These are phyloP conservation scores for Amanita molliuscula DNA, from an alignment of 768 basidiomycete genomes.

Conservation along the genomic window DNA sequence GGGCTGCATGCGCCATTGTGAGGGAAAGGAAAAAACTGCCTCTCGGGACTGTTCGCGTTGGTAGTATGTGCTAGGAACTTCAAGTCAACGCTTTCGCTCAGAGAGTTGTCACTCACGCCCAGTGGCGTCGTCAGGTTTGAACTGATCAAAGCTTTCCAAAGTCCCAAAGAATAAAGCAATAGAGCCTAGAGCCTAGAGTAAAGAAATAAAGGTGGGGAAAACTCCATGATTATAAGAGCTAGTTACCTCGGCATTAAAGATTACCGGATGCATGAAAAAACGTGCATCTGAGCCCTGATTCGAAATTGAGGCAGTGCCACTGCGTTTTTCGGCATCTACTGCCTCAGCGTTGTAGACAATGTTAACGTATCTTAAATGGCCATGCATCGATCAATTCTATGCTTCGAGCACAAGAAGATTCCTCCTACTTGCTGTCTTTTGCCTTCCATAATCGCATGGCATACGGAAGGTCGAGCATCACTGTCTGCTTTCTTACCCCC, in stretches of 20 bases:
- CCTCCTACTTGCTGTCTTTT: constrained; percentile 37
- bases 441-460: constrained; percentile 55
- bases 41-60: background rate
- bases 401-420: background rate
- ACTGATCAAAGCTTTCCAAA: constrained; percentile 40
- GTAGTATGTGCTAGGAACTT: background rate
- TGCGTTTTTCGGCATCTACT: constrained; percentile 24
- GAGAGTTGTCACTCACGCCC: background rate
- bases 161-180: constrained; percentile 54
- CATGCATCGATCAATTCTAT: background rate
- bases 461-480: constrained; percentile 39
- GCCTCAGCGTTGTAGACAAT: constrained; percentile 52
- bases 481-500: constrained; percentile 13
- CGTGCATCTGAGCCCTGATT: constrained; percentile 14
- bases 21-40: constrained; percentile 28
- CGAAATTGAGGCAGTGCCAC: constrained; percentile 11
- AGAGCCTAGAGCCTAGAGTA: constrained; percentile 35
- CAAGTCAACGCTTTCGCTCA: background rate
- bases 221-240: background rate
- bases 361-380: constrained; percentile 23
- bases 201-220: background rate
- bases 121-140: background rate
- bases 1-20: constrained; percentile 47
- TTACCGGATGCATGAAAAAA: constrained; percentile 46
- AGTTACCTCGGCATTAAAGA: constrained; percentile 49